Evolutionary conservation across 2,329 filamentous ascomycete genomes (phyloP).

Genomic region (Cladosporium cucumerinum): DNA sequence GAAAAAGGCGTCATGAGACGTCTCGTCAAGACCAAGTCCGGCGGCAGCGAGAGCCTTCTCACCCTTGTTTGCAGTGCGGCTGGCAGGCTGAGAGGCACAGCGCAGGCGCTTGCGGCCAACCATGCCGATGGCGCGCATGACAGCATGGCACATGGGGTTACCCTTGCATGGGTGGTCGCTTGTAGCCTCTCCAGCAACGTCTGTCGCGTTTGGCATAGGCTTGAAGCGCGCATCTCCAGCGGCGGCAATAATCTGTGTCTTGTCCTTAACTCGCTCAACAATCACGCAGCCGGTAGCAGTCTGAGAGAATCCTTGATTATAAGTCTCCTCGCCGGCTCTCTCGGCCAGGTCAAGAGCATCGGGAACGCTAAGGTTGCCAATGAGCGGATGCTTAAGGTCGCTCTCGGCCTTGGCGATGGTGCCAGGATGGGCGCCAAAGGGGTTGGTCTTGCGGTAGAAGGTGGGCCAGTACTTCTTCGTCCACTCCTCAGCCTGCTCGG

Average conservation of each 20-base stretch:
- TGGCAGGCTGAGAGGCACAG: conserved; percentile 29
- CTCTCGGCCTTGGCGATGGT: conserved; percentile 67
- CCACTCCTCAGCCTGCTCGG: conserved; percentile 72
- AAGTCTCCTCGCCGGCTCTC: conserved; percentile 59
- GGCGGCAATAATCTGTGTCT: conserved; percentile 61
- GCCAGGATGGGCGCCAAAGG: conserved; percentile 77
- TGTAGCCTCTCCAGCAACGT: conserved; percentile 25
- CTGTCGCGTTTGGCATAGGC: conserved; percentile 35
- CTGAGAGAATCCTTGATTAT: conserved; percentile 55
- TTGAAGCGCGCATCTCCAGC: conserved; percentile 74
- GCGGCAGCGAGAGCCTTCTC: conserved; percentile 32
- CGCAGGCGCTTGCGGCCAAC: conserved; percentile 59
- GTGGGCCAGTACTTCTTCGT: conserved; percentile 77
- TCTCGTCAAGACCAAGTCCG: conserved; percentile 34
- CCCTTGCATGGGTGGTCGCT: conserved; percentile 43
- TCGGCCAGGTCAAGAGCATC: conserved; percentile 62
- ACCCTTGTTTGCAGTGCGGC: conserved; percentile 31
- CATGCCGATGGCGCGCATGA: conserved; percentile 78
- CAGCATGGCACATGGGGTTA: conserved; percentile 75
- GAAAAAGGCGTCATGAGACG: conserved; percentile 54
- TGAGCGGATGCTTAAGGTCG: conserved; percentile 52
- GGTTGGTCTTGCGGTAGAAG: conserved; percentile 82
- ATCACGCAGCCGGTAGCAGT: conserved; percentile 72
- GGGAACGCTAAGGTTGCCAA: conserved; percentile 51
- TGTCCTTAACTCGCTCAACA: conserved; percentile 57